phyloP scores from a whole-genome alignment of 2,329 filamentous ascomycete species.

The Trichoderma brevicompactum region DNA sequence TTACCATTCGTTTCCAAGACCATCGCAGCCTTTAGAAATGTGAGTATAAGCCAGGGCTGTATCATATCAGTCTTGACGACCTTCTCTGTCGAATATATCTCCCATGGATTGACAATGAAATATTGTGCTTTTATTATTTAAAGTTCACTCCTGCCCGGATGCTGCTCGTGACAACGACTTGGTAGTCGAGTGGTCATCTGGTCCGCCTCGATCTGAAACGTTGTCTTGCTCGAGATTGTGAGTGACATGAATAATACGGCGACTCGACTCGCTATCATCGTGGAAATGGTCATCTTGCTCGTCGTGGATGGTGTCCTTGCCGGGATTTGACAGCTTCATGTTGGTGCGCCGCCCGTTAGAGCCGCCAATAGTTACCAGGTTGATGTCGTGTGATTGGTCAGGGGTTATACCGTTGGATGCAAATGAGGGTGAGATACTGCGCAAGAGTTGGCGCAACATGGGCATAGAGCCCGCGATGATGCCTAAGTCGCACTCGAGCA shows the following conservation, averaged over 20 bases:
- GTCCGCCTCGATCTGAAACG: background rate
- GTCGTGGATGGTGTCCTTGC: background rate
- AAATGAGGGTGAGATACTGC: background rate
- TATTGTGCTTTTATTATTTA: too few species aligned
- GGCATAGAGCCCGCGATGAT: slow-evolving; percentile 14
- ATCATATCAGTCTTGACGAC: too few species aligned
- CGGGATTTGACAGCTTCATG: background rate
- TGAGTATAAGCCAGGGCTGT: too few species aligned
- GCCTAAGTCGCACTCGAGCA: slow-evolving; percentile 11
- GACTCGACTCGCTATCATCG: background rate
- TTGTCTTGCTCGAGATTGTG: background rate
- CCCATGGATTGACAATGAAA: too few species aligned
- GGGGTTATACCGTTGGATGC: background rate
- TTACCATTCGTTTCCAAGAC: too few species aligned
- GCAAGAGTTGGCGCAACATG: slow-evolving; percentile 4
- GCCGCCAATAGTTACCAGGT: slow-evolving; percentile 1
- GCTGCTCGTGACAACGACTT: too few species aligned
- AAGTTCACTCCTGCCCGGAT: too few species aligned
- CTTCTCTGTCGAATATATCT: too few species aligned
- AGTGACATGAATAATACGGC: slow-evolving; percentile 4
- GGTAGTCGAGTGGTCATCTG: background rate
- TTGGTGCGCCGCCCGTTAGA: background rate
- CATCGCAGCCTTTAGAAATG: too few species aligned
- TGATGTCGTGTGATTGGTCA: background rate
- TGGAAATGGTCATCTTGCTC: background rate